Base-by-base conservation (phyloP, 371 early-diverging fungal genomes). In the Lichtheimia corymbifera region DNA sequence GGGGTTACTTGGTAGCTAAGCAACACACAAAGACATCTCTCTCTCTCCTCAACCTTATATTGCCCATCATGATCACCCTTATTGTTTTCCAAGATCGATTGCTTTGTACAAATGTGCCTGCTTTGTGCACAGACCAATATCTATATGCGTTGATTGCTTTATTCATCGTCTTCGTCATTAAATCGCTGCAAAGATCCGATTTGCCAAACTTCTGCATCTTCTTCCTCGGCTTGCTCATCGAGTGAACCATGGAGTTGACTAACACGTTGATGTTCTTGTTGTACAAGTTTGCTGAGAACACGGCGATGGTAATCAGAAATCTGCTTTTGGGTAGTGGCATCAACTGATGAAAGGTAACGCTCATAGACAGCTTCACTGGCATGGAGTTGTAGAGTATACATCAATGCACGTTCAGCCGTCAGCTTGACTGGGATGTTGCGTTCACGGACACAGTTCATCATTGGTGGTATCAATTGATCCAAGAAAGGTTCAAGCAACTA, bases 341-440 rank as follows among this genome's bases (percentile, higher is more conserved):
- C 88, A 12, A 74, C 71, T n/a, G 69, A 64, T 6, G 67, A 65
- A 17, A 87, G 64, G 58, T 80, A 85, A 42, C 51, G 44, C 55
- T 80, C 62, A 58, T 66, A 59, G 41, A 52, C 44, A 22, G 42
- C 56, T 35, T 74, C 74, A 44, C 80, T 79, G 22, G 77, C 76
- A 55, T 82, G 79, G 61, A 89, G 55, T 27, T 88, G 80, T 45
- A 95, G 66, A 15, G 83, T 61, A 57, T 90, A 85, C 43, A 93
- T 56, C 63, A 94, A 66, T 4, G 91, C 84, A 5, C 91, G 80
- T 72, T 95, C 95, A 0, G 91, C 88, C 3, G 94, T 90, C 45
- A 92, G 71, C 71, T 94, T 95, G 63, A 95, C 83, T 1, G 93
- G 88, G 28, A 91, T 84, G 51, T 80, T 85, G 51, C 93, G 83